phyloP scores from a whole-genome alignment of 495 filamentous ascomycete genomes.

The Jackrogersella minutella region DNA sequence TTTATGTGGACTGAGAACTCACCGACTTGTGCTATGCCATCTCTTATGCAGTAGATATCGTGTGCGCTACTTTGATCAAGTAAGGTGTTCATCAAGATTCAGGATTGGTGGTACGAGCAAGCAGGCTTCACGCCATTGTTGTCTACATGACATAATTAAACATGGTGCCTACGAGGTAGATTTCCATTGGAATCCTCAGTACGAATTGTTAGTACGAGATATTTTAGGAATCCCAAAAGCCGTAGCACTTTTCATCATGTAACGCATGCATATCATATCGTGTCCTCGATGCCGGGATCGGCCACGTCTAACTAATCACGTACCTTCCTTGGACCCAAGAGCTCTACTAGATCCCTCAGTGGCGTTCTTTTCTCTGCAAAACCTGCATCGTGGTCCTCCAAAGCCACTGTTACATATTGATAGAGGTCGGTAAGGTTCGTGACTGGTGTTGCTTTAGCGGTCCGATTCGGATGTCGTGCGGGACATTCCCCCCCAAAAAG shows the following conservation, averaged over 20 bases:
- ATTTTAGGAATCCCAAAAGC: conserved; percentile 5
- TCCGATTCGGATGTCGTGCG: conserved; percentile 6
- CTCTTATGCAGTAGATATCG: conserved; percentile 20
- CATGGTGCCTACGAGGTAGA: not conserved
- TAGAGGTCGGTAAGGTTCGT: conserved; percentile 12
- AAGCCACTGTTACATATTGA: conserved; percentile 33
- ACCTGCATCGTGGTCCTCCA: conserved; percentile 1
- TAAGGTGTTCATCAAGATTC: not conserved
- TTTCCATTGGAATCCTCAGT: no score
- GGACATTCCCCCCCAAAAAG: not conserved
- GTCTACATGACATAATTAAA: not conserved
- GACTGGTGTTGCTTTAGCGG: conserved; percentile 7
- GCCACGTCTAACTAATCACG: conserved; percentile 7
- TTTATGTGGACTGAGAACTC: not conserved
- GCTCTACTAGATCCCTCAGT: not conserved
- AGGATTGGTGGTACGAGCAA: not conserved
- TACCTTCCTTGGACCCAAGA: not conserved
- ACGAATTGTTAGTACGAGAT: not conserved
- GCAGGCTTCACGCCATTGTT: not conserved
- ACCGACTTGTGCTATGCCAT: conserved; percentile 5
- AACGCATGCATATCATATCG: conserved; percentile 4
- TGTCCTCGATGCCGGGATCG: not conserved
- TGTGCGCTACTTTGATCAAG: not conserved
- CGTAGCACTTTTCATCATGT: conserved; percentile 21
- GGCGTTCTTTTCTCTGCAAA: not conserved